Conservation (phyloP, 2,329 filamentous ascomycete species). For the Ceratocystis harringtonii region DNA sequence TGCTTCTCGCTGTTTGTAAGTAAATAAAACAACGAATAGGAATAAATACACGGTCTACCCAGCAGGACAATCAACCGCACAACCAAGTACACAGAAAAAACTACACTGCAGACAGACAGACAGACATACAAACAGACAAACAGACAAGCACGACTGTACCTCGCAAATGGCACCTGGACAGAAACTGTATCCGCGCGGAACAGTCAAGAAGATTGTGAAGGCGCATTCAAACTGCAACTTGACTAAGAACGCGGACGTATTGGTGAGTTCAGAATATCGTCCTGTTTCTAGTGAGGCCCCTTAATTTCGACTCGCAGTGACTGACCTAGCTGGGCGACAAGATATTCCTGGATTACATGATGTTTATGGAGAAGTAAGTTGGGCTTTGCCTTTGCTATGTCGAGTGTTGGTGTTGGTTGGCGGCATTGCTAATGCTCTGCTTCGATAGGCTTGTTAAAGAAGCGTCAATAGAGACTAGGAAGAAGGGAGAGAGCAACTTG, state of each 20-base stretch:
- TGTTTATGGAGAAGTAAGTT: slow-evolving; percentile 56
- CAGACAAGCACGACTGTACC: neutral
- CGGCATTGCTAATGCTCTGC: neutral
- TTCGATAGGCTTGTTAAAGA: slow-evolving; percentile 56
- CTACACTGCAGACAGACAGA: neutral
- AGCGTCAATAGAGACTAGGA: slow-evolving; percentile 60
- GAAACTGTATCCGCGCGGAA: slow-evolving; percentile 70
- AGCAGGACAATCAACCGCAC: neutral
- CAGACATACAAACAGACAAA: too few relatives aligned
- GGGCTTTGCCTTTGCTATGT: neutral
- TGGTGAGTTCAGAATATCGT: slow-evolving; percentile 35
- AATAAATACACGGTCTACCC: too few relatives aligned
- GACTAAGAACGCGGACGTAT: slow-evolving; percentile 73
- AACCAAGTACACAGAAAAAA: neutral
- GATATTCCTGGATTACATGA: slow-evolving; percentile 73
- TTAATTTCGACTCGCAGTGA: neutral
- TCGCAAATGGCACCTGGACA: slow-evolving; percentile 43
- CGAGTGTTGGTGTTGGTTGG: neutral
- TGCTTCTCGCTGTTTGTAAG: neutral
- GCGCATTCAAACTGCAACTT: slow-evolving; percentile 68
- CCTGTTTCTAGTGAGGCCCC: neutral
- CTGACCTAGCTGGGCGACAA: slow-evolving; percentile 25
- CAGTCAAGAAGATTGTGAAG: slow-evolving; percentile 79
- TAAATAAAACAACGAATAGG: neutral
- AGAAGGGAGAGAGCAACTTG: slow-evolving; percentile 55